These are phyloP conservation scores for Posidonia oceanica DNA, from an alignment of 116 monocot genomes.

Conservation along the genomic window DNA sequence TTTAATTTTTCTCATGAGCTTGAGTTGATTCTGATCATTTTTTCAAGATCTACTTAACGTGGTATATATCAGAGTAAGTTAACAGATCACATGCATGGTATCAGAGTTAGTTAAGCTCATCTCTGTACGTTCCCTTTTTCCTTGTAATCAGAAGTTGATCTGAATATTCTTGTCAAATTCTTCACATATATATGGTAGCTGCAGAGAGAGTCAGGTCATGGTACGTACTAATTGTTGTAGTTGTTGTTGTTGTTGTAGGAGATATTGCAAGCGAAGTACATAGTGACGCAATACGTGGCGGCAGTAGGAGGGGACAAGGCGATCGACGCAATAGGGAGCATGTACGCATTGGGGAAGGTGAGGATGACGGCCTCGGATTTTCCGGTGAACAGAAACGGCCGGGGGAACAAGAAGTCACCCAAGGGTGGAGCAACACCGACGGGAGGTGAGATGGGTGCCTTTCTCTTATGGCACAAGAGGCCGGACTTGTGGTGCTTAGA, in stretches of 20 bases:
- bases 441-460: conserved; percentile 66
- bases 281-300: conserved; percentile 77
- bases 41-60: background rate
- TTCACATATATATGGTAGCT: no score
- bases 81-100: no score
- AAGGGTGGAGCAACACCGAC: background rate
- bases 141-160: no score
- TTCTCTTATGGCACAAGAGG: conserved; percentile 85
- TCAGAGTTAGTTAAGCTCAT: no score
- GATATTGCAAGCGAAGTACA: conserved; percentile 73
- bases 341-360: conserved; percentile 91
- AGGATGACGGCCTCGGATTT: conserved; percentile 53
- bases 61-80: no score
- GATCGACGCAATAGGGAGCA: conserved; percentile 49
- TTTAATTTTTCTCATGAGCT: background rate
- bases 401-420: conserved; percentile 5
- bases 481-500: conserved; percentile 87
- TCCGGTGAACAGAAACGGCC: conserved; percentile 1
- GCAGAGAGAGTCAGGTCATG: no score
- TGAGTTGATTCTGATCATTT: no score
- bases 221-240: background rate
- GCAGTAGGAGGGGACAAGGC: conserved; percentile 70
- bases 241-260: conserved; percentile 21
- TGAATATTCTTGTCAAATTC: no score
- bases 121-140: no score